Conservation (phyloP, 2,329 filamentous ascomycete genomes). For the Pseudogymnoascus sp. region DNA sequence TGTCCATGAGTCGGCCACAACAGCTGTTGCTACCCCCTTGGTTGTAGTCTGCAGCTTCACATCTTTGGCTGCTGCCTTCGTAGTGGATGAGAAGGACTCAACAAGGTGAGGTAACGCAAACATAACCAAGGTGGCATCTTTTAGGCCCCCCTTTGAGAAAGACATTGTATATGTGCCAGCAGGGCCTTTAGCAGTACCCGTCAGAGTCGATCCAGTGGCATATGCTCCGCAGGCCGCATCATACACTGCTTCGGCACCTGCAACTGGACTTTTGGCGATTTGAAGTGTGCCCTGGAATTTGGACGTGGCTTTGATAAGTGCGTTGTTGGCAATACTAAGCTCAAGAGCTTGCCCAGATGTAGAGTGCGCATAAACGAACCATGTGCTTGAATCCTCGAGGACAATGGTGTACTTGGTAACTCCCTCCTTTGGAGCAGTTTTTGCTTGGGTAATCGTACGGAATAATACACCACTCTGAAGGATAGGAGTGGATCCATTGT, state of each 20-base stretch:
- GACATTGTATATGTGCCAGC: slow-evolving; percentile 66
- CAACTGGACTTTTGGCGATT: slow-evolving; percentile 66
- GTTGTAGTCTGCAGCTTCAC: slow-evolving; percentile 72
- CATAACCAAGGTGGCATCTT: slow-evolving; percentile 62
- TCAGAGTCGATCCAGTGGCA: slow-evolving; percentile 56
- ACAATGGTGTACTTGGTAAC: slow-evolving; percentile 70
- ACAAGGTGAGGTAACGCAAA: slow-evolving; percentile 85
- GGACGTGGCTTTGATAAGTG: slow-evolving; percentile 55
- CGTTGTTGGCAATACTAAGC: slow-evolving; percentile 63
- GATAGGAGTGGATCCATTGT: slow-evolving; percentile 61
- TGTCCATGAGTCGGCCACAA: slow-evolving; percentile 69
- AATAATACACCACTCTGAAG: slow-evolving; percentile 74
- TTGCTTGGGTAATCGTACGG: slow-evolving; percentile 54
- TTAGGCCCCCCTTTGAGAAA: slow-evolving; percentile 65
- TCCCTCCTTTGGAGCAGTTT: slow-evolving; percentile 52
- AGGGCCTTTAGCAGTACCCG: slow-evolving; percentile 53
- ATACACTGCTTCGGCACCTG: slow-evolving; percentile 59
- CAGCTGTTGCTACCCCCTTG: slow-evolving; percentile 71
- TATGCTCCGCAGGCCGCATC: slow-evolving; percentile 74
- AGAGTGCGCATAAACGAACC: slow-evolving; percentile 73
- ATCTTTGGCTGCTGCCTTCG: slow-evolving; percentile 42
- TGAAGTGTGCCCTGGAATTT: slow-evolving; percentile 77
- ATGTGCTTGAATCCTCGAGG: slow-evolving; percentile 66
- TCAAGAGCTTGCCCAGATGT: slow-evolving; percentile 54
- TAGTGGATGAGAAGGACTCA: slow-evolving; percentile 60